Evolutionary conservation across 176 grass and related monocot species (phyloP).

Genomic region (Saccharum spontaneum): DNA sequence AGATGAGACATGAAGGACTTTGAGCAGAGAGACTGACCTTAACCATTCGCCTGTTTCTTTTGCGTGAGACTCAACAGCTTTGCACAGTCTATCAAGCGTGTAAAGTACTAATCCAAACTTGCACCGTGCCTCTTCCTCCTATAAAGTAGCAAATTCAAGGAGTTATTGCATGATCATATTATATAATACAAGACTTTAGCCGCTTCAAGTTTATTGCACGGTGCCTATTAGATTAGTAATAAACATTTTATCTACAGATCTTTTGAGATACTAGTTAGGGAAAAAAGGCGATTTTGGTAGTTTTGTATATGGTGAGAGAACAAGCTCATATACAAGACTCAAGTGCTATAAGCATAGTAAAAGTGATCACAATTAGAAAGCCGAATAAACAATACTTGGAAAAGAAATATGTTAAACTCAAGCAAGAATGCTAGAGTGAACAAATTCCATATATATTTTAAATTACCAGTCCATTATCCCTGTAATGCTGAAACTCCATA

Average conservation of each 20-base stretch:
- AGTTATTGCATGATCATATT: background rate
- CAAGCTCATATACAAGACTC: background rate
- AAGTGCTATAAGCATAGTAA: slow-evolving; percentile 9
- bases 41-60: slow-evolving; percentile 88
- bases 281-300: background rate
- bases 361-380: slow-evolving; percentile 29
- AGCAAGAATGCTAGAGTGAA: slow-evolving; percentile 4
- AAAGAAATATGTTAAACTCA: slow-evolving; percentile 9
- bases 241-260: background rate
- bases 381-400: background rate
- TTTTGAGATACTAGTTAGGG: background rate
- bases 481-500: slow-evolving; percentile 70
- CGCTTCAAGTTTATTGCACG: background rate
- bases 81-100: slow-evolving; percentile 77
- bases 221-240: background rate
- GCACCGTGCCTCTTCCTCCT: slow-evolving; percentile 74
- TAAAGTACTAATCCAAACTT: slow-evolving; percentile 79
- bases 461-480: slow-evolving; percentile 74
- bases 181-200: background rate
- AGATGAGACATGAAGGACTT: background rate
- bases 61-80: slow-evolving; percentile 80
- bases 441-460: slow-evolving; percentile 17
- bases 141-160: slow-evolving; percentile 24
- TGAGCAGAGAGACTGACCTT: slow-evolving; percentile 46
- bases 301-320: slow-evolving; percentile 1